Evolutionary conservation across 208 protist species (phyloP), one percentile per base, ranked within the genome.

Genomic region (Acanthamoeba culbertsoni): DNA sequence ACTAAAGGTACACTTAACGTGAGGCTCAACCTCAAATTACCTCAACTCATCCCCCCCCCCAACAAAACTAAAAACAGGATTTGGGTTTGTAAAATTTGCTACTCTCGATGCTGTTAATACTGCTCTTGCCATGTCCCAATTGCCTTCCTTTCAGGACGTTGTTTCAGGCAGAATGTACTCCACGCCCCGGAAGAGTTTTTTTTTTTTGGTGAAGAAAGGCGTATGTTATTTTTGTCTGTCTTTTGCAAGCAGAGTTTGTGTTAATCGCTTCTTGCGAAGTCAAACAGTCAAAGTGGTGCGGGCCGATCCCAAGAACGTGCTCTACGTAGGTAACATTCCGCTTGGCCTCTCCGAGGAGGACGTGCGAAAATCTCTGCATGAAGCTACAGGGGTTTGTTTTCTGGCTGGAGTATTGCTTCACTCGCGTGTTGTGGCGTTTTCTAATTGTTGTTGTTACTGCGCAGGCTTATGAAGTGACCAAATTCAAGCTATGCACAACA

Each of bases 291-390:
- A 93, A 43, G 62, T 95, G 31, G 86, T 88, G 28, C 37, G 59
- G 26, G 94, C 94, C 23, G 86, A 95, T 57, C 91, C 91, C 6
- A 95, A 95, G 43, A 95, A 95, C 71, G 75, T 82, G 10, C 62
- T 95, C 48, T 95, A 94, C 28, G 94, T 95, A 46, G 94, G 94
- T 26, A 89, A 94, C 55, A 35, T 95, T 20, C 94, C 94, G 53
- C 91, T 75, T 8, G 55, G 45, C 62, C 40, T 94, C 26, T 10
- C 26, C 45, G 92, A 94, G 57, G 63, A 75, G 26, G 92, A 94
- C 59, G 48, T 95, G 12, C 51, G 43, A 1, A 18, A 26, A 6
- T n/a, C 77, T 14, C 77, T 88, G 46, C 77, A 88, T 28, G 77
- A 88, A 31, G 48, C 28, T 28, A 63, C 77, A n/a, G 40, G n/a